Evolutionary conservation across 2,329 filamentous ascomycete genomes (phyloP).

Genomic region (Karstenula rhodostoma): DNA sequence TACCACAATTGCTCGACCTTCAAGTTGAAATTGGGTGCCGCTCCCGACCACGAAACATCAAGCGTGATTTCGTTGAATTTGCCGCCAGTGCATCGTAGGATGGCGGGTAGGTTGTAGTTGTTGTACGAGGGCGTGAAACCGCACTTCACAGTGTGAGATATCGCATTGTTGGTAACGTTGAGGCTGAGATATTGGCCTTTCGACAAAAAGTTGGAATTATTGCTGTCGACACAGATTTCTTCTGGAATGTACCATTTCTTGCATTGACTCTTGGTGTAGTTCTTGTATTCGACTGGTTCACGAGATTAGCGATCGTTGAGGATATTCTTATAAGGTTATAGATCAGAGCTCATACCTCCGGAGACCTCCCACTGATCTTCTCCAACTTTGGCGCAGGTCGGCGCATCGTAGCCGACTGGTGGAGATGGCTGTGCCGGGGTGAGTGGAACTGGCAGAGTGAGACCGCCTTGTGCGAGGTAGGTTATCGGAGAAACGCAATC

Average conservation of each 20-base stretch:
- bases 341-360: neutral
- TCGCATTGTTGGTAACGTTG: conserved; percentile 22
- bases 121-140: conserved; percentile 12
- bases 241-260: conserved; percentile 19
- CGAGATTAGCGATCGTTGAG: conserved; percentile 3
- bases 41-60: conserved; percentile 20
- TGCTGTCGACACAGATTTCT: conserved; percentile 15
- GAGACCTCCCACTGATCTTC: conserved; percentile 19
- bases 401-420: conserved; percentile 16
- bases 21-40: conserved; percentile 16
- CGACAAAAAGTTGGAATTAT: neutral
- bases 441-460: conserved; percentile 21
- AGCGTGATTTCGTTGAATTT: conserved; percentile 24
- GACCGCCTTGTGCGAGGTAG: conserved; percentile 18
- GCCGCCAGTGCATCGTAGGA: conserved; percentile 22
- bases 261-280: conserved; percentile 21
- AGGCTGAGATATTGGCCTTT: conserved; percentile 22
- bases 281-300: conserved; percentile 16
- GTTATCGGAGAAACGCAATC: conserved; percentile 21
- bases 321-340: neutral
- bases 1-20: conserved; percentile 25
- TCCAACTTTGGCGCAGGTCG: conserved; percentile 19
- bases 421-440: conserved; percentile 19
- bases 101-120: conserved; percentile 10
- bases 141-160: conserved; percentile 16